Conservation (phyloP, 2,329 filamentous ascomycete species). For the Colletotrichum viniferum region DNA sequence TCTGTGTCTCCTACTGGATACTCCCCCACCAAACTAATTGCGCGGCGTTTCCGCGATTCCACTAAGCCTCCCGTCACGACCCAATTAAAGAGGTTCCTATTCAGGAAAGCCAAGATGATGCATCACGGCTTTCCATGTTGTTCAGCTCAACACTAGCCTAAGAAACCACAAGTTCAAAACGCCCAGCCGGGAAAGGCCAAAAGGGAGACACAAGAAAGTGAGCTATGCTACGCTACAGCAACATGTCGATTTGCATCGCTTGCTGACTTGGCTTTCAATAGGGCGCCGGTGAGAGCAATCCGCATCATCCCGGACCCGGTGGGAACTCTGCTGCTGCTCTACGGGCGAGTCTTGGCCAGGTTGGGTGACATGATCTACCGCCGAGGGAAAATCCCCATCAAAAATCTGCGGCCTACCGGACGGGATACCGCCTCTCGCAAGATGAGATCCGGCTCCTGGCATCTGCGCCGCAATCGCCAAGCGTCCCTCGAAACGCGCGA, state of each 20-base stretch:
- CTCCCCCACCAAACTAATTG: background rate
- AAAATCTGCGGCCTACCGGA: background rate
- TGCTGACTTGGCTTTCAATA: conserved; percentile 5
- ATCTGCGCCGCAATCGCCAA: conserved; percentile 10
- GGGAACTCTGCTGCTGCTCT: background rate
- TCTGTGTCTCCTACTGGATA: background rate
- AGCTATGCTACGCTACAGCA: background rate
- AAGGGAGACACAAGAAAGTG: background rate
- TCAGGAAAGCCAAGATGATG: background rate
- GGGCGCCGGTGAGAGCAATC: background rate
- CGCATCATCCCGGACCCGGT: background rate
- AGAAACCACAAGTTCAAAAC: background rate
- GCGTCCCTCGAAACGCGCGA: conserved; percentile 10
- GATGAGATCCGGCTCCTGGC: background rate
- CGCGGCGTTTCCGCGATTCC: background rate
- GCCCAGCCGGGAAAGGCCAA: background rate
- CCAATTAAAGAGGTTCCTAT: background rate
- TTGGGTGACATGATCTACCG: conserved; percentile 17
- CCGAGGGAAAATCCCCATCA: background rate
- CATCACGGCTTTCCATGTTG: background rate
- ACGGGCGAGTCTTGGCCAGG: conserved; percentile 10
- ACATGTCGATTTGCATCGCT: background rate
- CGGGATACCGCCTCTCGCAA: background rate
- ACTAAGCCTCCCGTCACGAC: background rate
- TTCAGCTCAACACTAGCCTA: background rate